Base-by-base conservation (phyloP, 1,139 yeast genomes). In the Debaryomyces singareniensis region DNA sequence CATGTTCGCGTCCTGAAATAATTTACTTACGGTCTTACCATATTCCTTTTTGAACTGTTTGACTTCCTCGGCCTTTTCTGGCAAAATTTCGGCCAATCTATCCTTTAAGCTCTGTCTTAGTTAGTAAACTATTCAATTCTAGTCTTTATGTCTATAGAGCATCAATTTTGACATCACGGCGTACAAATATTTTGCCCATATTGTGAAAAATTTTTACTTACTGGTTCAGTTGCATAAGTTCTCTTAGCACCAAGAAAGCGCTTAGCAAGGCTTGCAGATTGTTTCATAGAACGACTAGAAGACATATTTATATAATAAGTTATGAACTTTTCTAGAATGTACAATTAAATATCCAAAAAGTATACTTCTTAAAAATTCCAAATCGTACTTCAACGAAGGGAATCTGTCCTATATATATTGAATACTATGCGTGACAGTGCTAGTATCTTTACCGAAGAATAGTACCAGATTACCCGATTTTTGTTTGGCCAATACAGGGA, bases 21-120 rank as follows among this genome's bases (percentile, higher is more conserved):
- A 22, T 5, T 37, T 55, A 63, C 69, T 47, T 58, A 61, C 91
- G 52, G 93, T 80, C 60, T 79, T 74, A 54, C 96, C 96, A 59
- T 87, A 73, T 51, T 85, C 91, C 60, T 83, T 73, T 64, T 89
- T 85, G 57, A 89, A 78, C 51, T 79, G 78, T 71, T 86, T 87
- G 61, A 89, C 81, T 68, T 86, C 84, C 59, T 86, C 96, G 44
- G 83, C 84, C 71, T 84, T 85, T 52, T 75, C 86, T 47, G 98
- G 98, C 58, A 87, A 75, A 47, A 85, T 72, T 58, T 86, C 95
- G 34, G 89, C 94, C 59, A 91, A 87, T 58, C 94, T 79, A 66
- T 87, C 94, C 65, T 89, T 89, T 49, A 89, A 72, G 44, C 95
- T 81, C 54, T 38, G 24, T 25, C 15, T 28, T 9, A 7, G 29